A percentile compares a stretch with the other conserved stretches of the same genome.
These are phyloP conservation scores for Ogataea haglerorum DNA, from an alignment of 805 yeast species.

Conservation along the genomic window DNA sequence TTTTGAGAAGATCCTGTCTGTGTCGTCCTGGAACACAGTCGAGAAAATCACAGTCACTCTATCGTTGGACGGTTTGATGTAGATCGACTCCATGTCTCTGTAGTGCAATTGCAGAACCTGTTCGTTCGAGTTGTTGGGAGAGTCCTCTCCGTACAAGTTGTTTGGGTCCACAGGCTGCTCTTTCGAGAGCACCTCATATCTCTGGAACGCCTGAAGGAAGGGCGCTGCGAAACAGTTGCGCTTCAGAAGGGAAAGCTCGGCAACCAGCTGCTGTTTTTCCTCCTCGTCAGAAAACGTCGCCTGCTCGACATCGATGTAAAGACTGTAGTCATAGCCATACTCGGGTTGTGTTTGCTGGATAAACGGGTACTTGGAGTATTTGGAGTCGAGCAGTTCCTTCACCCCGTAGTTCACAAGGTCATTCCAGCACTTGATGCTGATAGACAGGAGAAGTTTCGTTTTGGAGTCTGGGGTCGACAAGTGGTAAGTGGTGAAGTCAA, in stretches of 20 bases:
- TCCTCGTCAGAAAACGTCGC: constrained; percentile 38
- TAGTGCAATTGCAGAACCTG: constrained; percentile 70
- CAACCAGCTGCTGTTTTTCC: constrained; percentile 48
- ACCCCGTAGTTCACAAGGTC: constrained; percentile 72
- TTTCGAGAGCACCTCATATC: constrained; percentile 66
- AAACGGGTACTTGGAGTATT: constrained; percentile 45
- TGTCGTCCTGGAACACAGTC: constrained; percentile 92
- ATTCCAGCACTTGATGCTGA: constrained; percentile 71
- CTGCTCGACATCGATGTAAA: constrained; percentile 54
- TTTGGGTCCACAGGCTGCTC: constrained; percentile 38
- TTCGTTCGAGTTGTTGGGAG: constrained; percentile 41
- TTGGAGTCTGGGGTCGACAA: constrained; percentile 82
- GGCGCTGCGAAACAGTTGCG: constrained; percentile 91
- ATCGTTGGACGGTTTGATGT: constrained; percentile 87
- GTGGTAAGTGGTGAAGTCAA: constrained; percentile 93
- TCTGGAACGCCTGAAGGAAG: constrained; percentile 76
- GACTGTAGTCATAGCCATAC: constrained; percentile 76
- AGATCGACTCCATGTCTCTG: constrained; percentile 91
- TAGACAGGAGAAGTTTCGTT: constrained; percentile 59
- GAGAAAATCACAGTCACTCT: constrained; percentile 96
- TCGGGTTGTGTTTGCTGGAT: constrained; percentile 48
- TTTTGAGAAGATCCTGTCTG: constrained; percentile 87
- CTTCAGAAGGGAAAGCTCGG: constrained; percentile 70
- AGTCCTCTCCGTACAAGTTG: constrained; percentile 40
- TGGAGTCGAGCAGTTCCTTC: constrained; percentile 46